Percentiles rank a stretch among this genome's conserved stretches.
Conservation (phyloP, 2,329 filamentous ascomycete genomes). For the Neodidymelliopsis sp. region DNA sequence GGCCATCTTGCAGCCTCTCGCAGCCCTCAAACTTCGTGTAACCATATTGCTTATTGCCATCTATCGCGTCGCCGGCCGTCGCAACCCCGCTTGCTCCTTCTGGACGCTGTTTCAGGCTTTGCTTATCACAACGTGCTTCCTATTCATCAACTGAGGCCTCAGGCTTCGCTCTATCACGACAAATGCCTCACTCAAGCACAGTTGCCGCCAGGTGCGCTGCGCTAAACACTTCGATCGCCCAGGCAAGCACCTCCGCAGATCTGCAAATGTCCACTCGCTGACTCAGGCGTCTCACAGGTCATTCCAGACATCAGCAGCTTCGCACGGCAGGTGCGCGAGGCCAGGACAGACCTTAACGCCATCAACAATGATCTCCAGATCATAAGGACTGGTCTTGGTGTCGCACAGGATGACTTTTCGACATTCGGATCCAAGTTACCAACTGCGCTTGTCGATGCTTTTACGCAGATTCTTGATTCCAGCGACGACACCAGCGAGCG, state of each 20-base stretch:
- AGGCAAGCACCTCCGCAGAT: slow-evolving; percentile 30
- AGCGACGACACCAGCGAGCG: slow-evolving; percentile 37
- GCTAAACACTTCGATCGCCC: slow-evolving; percentile 39
- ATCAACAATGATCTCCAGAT: slow-evolving; percentile 43
- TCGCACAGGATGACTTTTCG: slow-evolving; percentile 45
- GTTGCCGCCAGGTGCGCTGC: slow-evolving; percentile 45
- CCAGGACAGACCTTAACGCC: slow-evolving; percentile 42
- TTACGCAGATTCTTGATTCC: slow-evolving; percentile 40
- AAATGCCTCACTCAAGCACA: slow-evolving; percentile 39
- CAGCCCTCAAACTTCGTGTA: slow-evolving; percentile 14
- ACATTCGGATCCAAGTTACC: slow-evolving; percentile 27
- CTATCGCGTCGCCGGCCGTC: slow-evolving; percentile 13
- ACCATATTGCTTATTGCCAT: slow-evolving; percentile 21
- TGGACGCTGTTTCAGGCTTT: slow-evolving; percentile 17
- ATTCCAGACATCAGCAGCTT: slow-evolving; percentile 41
- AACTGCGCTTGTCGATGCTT: slow-evolving; percentile 32
- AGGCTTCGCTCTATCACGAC: slow-evolving; percentile 12
- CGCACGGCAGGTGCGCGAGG: slow-evolving; percentile 41
- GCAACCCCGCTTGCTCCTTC: slow-evolving; percentile 10
- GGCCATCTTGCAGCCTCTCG: slow-evolving; percentile 8
- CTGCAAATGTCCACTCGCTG: slow-evolving; percentile 18
- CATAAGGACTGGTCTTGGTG: slow-evolving; percentile 41
- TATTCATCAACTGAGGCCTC: slow-evolving; percentile 10
- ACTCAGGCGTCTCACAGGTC: slow-evolving; percentile 29
- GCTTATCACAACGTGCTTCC: slow-evolving; percentile 15